phyloP scores from a whole-genome alignment of 2,329 filamentous ascomycete genomes.

The Penicillium decumbens region DNA sequence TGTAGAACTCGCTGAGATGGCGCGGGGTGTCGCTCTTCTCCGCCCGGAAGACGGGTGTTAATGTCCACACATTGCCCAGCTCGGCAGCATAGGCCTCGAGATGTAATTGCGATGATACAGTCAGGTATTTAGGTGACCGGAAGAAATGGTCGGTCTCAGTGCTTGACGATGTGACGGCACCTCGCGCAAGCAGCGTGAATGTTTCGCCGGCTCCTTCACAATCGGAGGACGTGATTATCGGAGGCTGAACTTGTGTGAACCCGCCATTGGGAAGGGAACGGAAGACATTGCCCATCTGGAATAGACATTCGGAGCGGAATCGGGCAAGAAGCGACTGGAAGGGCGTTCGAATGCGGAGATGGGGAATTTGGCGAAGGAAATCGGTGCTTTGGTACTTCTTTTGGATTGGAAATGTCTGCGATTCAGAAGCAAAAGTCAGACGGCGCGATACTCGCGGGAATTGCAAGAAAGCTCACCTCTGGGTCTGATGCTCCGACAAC shows the following conservation, averaged over 20 bases:
- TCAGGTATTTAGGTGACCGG: conserved; percentile 82
- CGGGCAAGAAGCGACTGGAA: conserved; percentile 75
- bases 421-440: conserved; percentile 9
- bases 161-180: conserved; percentile 25
- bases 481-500: conserved; percentile 74
- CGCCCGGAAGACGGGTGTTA: conserved; percentile 90
- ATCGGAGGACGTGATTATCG: conserved; percentile 92
- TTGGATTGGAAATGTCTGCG: conserved; percentile 82
- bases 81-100: conserved; percentile 87
- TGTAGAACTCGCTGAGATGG: conserved; percentile 96
- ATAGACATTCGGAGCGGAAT: conserved; percentile 74
- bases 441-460: neutral
- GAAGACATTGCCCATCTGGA: conserved; percentile 72
- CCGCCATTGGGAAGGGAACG: conserved; percentile 56
- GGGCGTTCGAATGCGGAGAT: conserved; percentile 76
- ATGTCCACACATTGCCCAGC: conserved; percentile 84
- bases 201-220: conserved; percentile 96
- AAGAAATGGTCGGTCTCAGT: conserved; percentile 63
- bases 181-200: conserved; percentile 62
- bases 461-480: conserved; percentile 53
- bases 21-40: conserved; percentile 89
- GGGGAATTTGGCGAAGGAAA: conserved; percentile 80
- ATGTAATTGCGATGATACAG: conserved; percentile 90
- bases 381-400: conserved; percentile 93
- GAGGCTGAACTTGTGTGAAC: conserved; percentile 70